phyloP scores from a whole-genome alignment of 352 stramenopile genomes.

The Phytophthora chlamydospora region DNA sequence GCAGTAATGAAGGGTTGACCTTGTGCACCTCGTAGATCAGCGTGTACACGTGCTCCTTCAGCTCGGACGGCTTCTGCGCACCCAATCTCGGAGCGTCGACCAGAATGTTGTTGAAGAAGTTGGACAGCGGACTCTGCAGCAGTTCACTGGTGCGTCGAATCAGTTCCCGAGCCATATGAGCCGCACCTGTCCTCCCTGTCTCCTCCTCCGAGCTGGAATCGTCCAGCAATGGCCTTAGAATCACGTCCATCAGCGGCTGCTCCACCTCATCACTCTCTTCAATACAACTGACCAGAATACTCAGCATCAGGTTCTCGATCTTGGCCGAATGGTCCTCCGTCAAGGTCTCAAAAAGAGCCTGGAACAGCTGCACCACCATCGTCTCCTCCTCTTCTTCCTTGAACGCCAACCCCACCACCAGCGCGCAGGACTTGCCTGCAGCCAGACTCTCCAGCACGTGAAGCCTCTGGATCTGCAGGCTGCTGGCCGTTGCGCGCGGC shows the following conservation, averaged over 20 bases:
- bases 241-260: slow-evolving; percentile 66
- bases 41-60: slow-evolving; percentile 85
- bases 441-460: slow-evolving; percentile 79
- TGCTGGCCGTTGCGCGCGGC: slow-evolving; percentile 37
- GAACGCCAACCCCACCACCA: slow-evolving; percentile 63
- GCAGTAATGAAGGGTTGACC: slow-evolving; percentile 70
- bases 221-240: slow-evolving; percentile 63
- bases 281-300: slow-evolving; percentile 72
- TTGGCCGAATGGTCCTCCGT: slow-evolving; percentile 63
- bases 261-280: slow-evolving; percentile 76
- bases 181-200: slow-evolving; percentile 38
- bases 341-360: slow-evolving; percentile 70
- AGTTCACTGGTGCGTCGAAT: slow-evolving; percentile 73
- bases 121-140: slow-evolving; percentile 68
- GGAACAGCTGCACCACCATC: slow-evolving; percentile 79
- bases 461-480: slow-evolving; percentile 50
- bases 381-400: slow-evolving; percentile 46
- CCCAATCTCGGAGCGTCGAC: slow-evolving; percentile 48
- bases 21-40: slow-evolving; percentile 88
- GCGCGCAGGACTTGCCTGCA: slow-evolving; percentile 57
- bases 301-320: slow-evolving; percentile 80
- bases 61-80: slow-evolving; percentile 38
- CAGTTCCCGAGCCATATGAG: slow-evolving; percentile 74
- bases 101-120: slow-evolving; percentile 86
- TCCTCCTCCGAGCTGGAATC: slow-evolving; percentile 5